Percentiles rank a stretch among this genome's conserved stretches.
Evolutionary conservation across 2,329 filamentous ascomycete species (phyloP).

Genomic region (Aspergillus ibericus): DNA sequence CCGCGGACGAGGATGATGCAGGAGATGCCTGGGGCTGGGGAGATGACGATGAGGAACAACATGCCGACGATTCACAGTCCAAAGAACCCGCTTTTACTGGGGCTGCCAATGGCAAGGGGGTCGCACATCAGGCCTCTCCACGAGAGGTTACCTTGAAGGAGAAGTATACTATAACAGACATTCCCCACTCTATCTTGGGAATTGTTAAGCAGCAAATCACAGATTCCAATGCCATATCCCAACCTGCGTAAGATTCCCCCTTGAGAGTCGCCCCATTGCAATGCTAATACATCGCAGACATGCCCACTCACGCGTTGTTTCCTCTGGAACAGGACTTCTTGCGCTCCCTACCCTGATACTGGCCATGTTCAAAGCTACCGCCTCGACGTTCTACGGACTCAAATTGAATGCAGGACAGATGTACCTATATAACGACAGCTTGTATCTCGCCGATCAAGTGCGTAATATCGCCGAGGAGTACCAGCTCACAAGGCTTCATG

Average conservation of each 20-base stretch:
- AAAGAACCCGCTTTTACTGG: slow-evolving; percentile 19
- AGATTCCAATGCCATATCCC: slow-evolving; percentile 42
- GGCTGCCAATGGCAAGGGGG: slow-evolving; percentile 24
- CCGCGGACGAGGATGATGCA: slow-evolving; percentile 37
- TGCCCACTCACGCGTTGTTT: slow-evolving; percentile 38
- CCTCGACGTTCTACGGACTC: slow-evolving; percentile 47
- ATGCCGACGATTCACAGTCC: slow-evolving; percentile 23
- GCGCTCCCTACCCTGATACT: slow-evolving; percentile 49
- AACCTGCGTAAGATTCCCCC: slow-evolving; percentile 35
- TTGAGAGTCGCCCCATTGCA: background rate
- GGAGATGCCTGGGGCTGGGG: slow-evolving; percentile 84
- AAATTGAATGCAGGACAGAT: slow-evolving; percentile 56
- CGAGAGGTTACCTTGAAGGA: slow-evolving; percentile 78
- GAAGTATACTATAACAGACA: slow-evolving; percentile 82
- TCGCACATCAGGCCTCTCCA: slow-evolving; percentile 22
- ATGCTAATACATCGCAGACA: slow-evolving; percentile 29
- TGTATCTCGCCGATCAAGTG: slow-evolving; percentile 58
- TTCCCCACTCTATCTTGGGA: slow-evolving; percentile 71
- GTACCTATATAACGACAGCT: slow-evolving; percentile 65
- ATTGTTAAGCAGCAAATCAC: slow-evolving; percentile 44
- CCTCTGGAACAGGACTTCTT: slow-evolving; percentile 45
- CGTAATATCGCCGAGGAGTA: slow-evolving; percentile 50
- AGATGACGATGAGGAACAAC: slow-evolving; percentile 57
- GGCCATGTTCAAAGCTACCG: slow-evolving; percentile 53
- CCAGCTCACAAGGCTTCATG: slow-evolving; percentile 50